Conservation (phyloP, 345 rosid genomes). For the Eucalyptus camaldulensis region DNA sequence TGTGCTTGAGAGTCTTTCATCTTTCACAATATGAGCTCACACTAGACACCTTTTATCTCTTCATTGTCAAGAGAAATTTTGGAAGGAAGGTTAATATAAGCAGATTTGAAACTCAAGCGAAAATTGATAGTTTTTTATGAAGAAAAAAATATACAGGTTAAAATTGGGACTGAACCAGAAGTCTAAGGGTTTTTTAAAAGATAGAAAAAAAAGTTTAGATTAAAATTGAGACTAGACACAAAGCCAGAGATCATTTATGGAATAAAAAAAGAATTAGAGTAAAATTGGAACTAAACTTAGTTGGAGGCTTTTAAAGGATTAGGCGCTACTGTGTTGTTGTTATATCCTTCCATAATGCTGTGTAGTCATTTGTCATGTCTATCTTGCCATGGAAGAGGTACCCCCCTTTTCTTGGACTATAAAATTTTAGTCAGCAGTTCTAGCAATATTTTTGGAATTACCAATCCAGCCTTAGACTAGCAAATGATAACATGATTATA, state of each 20-base stretch:
- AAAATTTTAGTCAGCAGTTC: no score
- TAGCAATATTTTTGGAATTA: background rate
- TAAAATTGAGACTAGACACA: no score
- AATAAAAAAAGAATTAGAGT: background rate
- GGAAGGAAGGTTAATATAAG: background rate
- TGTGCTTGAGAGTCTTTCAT: background rate
- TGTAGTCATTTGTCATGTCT: background rate
- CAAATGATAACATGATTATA: background rate
- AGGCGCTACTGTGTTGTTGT: background rate
- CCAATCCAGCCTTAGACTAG: background rate
- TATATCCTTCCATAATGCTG: background rate
- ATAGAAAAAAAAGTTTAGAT: no score
- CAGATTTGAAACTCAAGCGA: background rate
- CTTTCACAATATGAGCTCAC: fast-evolving
- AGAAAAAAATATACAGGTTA: no score
- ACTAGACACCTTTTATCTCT: background rate
- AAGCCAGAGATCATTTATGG: fast-evolving
- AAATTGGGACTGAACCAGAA: background rate
- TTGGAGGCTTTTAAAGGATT: background rate
- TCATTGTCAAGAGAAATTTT: background rate
- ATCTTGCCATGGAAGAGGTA: background rate
- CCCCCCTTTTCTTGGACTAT: background rate
- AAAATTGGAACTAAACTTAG: background rate
- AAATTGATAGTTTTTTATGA: no score
- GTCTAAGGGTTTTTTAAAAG: no score